These are phyloP conservation scores for Melocanna baccifera DNA, from an alignment of 176 grass and related monocot genomes.

Conservation along the genomic window DNA sequence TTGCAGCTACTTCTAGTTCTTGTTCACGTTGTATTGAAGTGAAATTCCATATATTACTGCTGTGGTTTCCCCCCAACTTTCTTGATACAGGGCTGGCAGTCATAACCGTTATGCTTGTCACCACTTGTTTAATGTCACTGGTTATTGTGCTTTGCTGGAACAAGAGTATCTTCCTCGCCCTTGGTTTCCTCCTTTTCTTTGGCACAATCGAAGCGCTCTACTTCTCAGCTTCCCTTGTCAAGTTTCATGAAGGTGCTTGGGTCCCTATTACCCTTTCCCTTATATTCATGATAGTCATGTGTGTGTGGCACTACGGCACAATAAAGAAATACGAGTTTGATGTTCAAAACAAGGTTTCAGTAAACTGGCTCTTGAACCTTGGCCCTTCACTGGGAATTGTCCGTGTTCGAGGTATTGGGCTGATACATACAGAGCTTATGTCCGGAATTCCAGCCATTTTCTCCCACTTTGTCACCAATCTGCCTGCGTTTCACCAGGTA, in stretches of 20 bases:
- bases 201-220: constrained; percentile 78
- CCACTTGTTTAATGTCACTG: constrained; percentile 92
- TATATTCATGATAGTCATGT: constrained; percentile 85
- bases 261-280: constrained; percentile 73
- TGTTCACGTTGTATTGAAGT: background rate
- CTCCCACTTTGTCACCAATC: constrained; percentile 93
- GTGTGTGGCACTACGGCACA: constrained; percentile 96
- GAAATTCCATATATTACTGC: background rate
- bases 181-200: constrained; percentile 75
- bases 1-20: background rate
- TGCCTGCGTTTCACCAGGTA: constrained; percentile 99
- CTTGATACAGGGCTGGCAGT: constrained; percentile 71
- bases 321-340: constrained; percentile 91
- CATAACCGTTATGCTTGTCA: constrained; percentile 97
- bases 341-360: constrained; percentile 94
- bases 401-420: constrained; percentile 77
- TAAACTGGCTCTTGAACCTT: constrained; percentile 86
- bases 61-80: background rate
- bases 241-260: constrained; percentile 96
- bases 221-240: constrained; percentile 88
- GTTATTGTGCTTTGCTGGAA: constrained; percentile 94
- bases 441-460: constrained; percentile 96
- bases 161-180: constrained; percentile 68
- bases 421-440: constrained; percentile 89
- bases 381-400: constrained; percentile 91